Conservation (phyloP, 2,329 filamentous ascomycete genomes). For the Tolypocladium ovalisporum region DNA sequence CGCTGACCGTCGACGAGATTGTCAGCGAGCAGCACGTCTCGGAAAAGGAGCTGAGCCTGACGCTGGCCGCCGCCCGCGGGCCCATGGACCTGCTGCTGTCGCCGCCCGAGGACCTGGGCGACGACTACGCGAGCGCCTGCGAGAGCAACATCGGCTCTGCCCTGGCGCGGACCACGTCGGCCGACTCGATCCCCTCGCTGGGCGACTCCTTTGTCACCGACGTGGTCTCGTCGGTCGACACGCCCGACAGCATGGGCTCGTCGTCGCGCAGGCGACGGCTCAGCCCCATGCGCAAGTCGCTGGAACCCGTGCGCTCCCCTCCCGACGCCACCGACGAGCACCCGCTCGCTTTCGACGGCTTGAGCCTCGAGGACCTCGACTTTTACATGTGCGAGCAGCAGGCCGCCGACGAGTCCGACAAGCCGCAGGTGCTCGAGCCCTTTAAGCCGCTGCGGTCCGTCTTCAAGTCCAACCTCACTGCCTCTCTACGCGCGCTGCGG, state of each 20-base stretch:
- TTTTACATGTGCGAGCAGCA: slow-evolving; percentile 12
- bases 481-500: slow-evolving; percentile 52
- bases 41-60: slow-evolving; percentile 48
- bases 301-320: slow-evolving; percentile 46
- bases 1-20: slow-evolving; percentile 44
- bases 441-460: slow-evolving; percentile 42
- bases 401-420: slow-evolving; percentile 18
- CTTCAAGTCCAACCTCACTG: slow-evolving; percentile 60
- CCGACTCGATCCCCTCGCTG: slow-evolving; percentile 51
- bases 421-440: slow-evolving; percentile 23
- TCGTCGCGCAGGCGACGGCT: slow-evolving; percentile 19
- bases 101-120: slow-evolving; percentile 45
- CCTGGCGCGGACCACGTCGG: slow-evolving; percentile 42
- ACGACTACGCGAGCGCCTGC: slow-evolving; percentile 36
- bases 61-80: slow-evolving; percentile 38
- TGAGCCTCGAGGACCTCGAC: slow-evolving; percentile 39
- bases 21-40: slow-evolving; percentile 41
- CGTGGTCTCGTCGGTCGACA: slow-evolving; percentile 35
- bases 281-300: slow-evolving; percentile 32
- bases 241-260: slow-evolving; percentile 30
- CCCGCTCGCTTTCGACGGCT: slow-evolving; percentile 31
- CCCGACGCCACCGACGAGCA: slow-evolving; percentile 40
- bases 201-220: slow-evolving; percentile 43
- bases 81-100: slow-evolving; percentile 50
- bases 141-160: slow-evolving; percentile 42